Base-by-base conservation (phyloP, 768 basidiomycete genomes). In the Termitomyces sp. region DNA sequence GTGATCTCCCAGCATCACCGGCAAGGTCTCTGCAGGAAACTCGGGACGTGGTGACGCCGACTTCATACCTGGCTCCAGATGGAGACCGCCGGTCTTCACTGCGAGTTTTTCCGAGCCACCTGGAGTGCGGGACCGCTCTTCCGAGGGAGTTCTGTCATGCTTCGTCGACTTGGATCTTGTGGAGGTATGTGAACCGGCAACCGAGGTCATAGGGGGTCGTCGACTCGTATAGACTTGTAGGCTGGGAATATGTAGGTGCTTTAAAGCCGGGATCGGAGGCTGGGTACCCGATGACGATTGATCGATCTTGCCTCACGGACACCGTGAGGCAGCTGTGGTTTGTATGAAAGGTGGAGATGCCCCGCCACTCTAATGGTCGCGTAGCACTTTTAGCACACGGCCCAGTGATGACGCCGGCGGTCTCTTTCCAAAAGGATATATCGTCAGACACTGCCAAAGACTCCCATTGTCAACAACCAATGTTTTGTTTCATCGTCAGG, bases 1-100 rank as follows among this genome's bases (percentile, higher is more conserved):
- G 52, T 74, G 68, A 56, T 73, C 73, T 57, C 76, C 76, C 40
- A 76, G 67, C 66, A 76, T 69, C 48, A 65, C 69, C 39, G 69
- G 68, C 51, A 78, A 70, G 24, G 70, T 67, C 32, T 75, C 76
- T 35, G 69, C 62, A 54, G 69, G 66, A 22, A 54, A 33, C 44
- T 68, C 67, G 22, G 64, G 64, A 32, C 63, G 62, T 55, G 64
- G 62, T n/a, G 64, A 52, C 20, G 33, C 39, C 1, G 64, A 57
- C 39, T 57, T 61, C 45, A 54, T 24, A 39, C 35, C 49, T 24
- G 65, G 54, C 36, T 65, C 62, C 15, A 62, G 62, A 32, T 58
- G 46, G 33, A 60, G 33, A 38, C 58, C 59, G 8, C 33, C 54
- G 7, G 66, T 66, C 53, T 60, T 65, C 20, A 65, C 61, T 20